Percentiles rank a stretch among this genome's conserved stretches.
These are phyloP conservation scores for Punctularia strigosozonata DNA, from an alignment of 768 basidiomycete genomes.

Conservation along the genomic window DNA sequence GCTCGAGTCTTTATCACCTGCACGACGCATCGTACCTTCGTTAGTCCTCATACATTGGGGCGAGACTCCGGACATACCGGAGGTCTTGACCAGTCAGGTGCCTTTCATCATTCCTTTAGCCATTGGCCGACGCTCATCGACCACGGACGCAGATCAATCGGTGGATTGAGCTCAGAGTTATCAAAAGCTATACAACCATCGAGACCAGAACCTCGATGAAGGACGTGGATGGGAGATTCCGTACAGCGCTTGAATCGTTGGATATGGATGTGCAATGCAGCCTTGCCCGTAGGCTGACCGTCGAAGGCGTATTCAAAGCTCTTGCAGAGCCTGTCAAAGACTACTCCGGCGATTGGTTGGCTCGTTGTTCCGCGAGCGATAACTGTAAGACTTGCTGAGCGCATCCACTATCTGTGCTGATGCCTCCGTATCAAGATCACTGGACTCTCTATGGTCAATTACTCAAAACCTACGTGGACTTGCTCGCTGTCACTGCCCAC, in stretches of 20 bases:
- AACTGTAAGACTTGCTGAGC: no score
- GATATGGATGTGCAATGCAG: conserved; percentile 47
- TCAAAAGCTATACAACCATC: conserved; percentile 32
- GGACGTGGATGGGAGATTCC: conserved; percentile 49
- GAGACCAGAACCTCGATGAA: conserved; percentile 36
- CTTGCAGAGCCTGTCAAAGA: conserved; percentile 7
- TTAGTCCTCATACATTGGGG: conserved; percentile 53
- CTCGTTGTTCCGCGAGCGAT: no score
- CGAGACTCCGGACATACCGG: conserved; percentile 21
- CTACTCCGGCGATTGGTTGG: not conserved
- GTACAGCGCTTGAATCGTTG: conserved; percentile 25
- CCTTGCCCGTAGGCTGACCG: conserved; percentile 32
- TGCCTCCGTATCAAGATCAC: no score
- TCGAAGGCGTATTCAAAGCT: conserved; percentile 44
- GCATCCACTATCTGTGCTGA: no score
- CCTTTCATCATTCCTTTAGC: conserved; percentile 8
- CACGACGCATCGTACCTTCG: conserved; percentile 51
- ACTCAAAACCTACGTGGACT: no score
- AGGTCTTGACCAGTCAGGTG: conserved; percentile 56
- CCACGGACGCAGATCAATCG: conserved; percentile 30
- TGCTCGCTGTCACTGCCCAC: no score
- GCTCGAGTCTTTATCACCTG: conserved; percentile 36
- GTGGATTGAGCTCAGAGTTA: conserved; percentile 28
- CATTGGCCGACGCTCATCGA: not conserved
- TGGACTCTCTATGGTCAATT: no score